Evolutionary conservation across 495 filamentous ascomycete species (phyloP).

Genomic region (Neurospora sp.): DNA sequence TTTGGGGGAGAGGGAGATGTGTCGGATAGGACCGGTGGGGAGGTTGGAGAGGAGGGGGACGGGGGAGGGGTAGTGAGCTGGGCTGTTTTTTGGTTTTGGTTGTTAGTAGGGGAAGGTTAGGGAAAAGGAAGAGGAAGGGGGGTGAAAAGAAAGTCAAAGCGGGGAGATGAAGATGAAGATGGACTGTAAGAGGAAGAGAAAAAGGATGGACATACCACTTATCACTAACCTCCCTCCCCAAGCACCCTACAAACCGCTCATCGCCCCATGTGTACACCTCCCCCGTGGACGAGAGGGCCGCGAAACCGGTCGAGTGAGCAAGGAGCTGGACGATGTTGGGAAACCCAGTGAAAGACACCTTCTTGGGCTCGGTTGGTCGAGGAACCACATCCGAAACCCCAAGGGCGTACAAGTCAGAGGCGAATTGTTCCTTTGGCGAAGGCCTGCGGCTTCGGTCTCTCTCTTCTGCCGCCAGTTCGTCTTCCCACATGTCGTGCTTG

Average conservation of each 20-base stretch:
- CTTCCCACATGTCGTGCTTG: neutral
- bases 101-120: neutral
- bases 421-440: neutral
- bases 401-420: neutral
- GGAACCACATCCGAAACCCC: neutral
- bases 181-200: neutral
- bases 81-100: slow-evolving; percentile 9
- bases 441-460: neutral
- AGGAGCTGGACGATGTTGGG: slow-evolving; percentile 31
- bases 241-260: slow-evolving; percentile 37
- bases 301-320: slow-evolving; percentile 42
- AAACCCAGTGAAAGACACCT: slow-evolving; percentile 12
- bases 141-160: neutral
- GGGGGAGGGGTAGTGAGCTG: slow-evolving; percentile 30
- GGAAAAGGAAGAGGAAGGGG: neutral
- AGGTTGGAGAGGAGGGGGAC: slow-evolving; percentile 41
- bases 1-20: slow-evolving; percentile 33
- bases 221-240: slow-evolving; percentile 32
- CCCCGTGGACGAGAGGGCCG: slow-evolving; percentile 35
- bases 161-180: neutral
- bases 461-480: neutral
- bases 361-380: neutral
- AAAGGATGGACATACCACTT: neutral
- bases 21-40: slow-evolving; percentile 39
- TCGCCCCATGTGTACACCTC: slow-evolving; percentile 53